Evolutionary conservation across 2,329 filamentous ascomycete genomes (phyloP).

Genomic region (Botryotinia narcissicola): DNA sequence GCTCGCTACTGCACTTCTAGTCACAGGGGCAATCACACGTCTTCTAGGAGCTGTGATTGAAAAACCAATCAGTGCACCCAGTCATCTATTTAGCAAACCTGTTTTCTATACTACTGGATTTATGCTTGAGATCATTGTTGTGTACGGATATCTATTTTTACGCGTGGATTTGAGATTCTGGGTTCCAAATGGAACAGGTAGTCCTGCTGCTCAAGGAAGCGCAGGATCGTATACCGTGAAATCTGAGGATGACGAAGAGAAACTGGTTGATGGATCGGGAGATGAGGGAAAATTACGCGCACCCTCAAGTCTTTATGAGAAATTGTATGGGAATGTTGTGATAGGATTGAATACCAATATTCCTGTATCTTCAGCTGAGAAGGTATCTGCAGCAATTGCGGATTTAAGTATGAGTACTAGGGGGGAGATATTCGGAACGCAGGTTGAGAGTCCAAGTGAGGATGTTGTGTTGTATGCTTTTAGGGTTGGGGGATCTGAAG

Average conservation of each 20-base stretch:
- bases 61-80: not conserved
- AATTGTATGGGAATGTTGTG: not conserved
- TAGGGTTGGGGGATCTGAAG: not conserved
- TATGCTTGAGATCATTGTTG: not conserved
- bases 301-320: not conserved
- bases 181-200: not conserved
- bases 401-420: not conserved
- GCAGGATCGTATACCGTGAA: slow-evolving; percentile 43
- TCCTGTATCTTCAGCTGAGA: not conserved
- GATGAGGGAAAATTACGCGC: not conserved
- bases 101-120: not conserved
- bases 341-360: not conserved
- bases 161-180: not conserved
- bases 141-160: not conserved
- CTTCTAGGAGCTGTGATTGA: not conserved
- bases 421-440: not conserved
- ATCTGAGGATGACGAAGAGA: not conserved
- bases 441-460: not conserved
- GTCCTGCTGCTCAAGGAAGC: not conserved
- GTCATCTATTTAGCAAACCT: not conserved
- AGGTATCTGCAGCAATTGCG: not conserved
- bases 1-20: not conserved
- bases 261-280: not conserved
- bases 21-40: not conserved
- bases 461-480: slow-evolving; percentile 5